phyloP scores from a whole-genome alignment of 129 eudicot genomes.

The Calendula officinalis region DNA sequence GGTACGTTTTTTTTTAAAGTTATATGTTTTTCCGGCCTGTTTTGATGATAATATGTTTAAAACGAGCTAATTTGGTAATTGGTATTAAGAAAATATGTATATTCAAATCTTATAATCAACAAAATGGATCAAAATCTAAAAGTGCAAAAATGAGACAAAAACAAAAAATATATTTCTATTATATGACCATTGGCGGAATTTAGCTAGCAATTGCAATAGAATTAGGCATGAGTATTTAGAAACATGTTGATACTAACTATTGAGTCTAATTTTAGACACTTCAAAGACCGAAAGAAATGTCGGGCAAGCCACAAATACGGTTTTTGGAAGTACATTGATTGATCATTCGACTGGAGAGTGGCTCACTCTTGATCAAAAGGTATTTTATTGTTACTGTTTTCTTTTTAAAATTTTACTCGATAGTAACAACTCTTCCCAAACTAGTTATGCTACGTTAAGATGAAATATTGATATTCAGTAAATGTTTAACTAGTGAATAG shows the following conservation, averaged over 20 bases:
- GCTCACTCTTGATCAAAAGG: slow-evolving; percentile 70
- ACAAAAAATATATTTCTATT: too few species aligned
- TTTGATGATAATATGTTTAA: too few species aligned
- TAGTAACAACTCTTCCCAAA: neutral
- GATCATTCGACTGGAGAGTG: slow-evolving; percentile 74
- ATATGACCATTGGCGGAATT: too few species aligned
- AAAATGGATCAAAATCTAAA: too few species aligned
- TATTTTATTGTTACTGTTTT: slow-evolving; percentile 10
- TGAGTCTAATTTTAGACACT: slow-evolving; percentile 36
- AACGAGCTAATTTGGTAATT: neutral
- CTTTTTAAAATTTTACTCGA: neutral
- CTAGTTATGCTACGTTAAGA: neutral
- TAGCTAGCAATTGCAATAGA: neutral
- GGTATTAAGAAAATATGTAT: too few species aligned
- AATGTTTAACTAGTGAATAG: neutral
- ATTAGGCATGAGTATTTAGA: too few species aligned
- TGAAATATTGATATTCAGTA: neutral
- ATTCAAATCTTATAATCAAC: too few species aligned
- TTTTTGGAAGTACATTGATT: slow-evolving; percentile 75
- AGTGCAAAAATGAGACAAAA: too few species aligned
- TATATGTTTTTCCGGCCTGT: neutral
- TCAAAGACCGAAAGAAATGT: slow-evolving; percentile 68
- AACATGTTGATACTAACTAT: neutral
- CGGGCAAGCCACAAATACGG: slow-evolving; percentile 73
- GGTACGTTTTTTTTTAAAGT: neutral